Percentiles rank a stretch among this genome's conserved stretches.
phyloP scores from a whole-genome alignment of 192 early-diverging fungal genomes.

The Jimgerdemannia flammicorona region DNA sequence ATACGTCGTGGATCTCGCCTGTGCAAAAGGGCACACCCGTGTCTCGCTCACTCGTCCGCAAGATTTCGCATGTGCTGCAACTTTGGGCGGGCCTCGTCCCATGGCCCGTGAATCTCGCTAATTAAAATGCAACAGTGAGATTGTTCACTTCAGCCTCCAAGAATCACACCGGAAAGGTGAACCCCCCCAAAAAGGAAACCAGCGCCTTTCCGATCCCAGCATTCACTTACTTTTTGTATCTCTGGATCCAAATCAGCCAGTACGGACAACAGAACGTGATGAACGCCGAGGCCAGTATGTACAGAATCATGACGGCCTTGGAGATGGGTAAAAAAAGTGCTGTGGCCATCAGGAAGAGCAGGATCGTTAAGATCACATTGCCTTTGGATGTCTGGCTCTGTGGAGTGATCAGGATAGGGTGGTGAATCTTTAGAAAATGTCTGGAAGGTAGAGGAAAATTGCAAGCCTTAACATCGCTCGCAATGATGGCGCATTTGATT shows the following conservation, averaged over 20 bases:
- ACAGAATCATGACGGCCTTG: conserved; percentile 61
- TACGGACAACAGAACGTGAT: conserved; percentile 85
- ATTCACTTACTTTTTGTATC: conserved; percentile 87
- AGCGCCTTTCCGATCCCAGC: not conserved
- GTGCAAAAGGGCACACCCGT: not conserved
- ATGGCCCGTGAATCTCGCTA: conserved; percentile 94
- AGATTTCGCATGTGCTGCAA: conserved; percentile 41
- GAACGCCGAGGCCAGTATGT: conserved; percentile 68
- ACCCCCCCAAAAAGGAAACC: not conserved
- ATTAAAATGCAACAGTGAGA: not conserved
- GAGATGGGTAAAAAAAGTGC: conserved; percentile 66
- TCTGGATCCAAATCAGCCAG: conserved; percentile 90
- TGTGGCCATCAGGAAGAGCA: conserved; percentile 58
- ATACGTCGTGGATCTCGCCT: no score
- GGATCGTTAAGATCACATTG: conserved; percentile 52
- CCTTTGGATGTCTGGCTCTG: conserved; percentile 13
- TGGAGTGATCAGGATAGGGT: not conserved
- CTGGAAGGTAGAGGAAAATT: conserved; percentile 3
- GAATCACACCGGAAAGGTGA: no score
- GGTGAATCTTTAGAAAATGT: conserved; percentile 3
- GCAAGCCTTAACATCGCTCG: not conserved
- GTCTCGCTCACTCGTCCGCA: conserved; percentile 6
- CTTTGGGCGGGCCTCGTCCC: conserved; percentile 90
- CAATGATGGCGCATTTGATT: not conserved
- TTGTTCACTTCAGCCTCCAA: not conserved